Evolutionary conservation across 371 early-diverging fungal species (phyloP).

Genomic region (Parasitella parasitica): DNA sequence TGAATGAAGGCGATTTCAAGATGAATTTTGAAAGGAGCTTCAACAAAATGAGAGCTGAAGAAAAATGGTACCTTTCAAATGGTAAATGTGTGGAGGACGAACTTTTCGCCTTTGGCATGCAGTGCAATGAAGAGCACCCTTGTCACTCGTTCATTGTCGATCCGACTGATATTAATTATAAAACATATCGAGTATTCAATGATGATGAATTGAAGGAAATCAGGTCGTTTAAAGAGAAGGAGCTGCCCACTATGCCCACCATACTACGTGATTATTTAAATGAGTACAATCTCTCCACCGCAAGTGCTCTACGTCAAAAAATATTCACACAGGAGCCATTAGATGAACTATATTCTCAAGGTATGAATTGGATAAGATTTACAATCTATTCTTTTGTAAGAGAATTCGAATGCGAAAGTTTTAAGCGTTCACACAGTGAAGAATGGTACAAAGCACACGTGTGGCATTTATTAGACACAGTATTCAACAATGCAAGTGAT

Average conservation of each 20-base stretch:
- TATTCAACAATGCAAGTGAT: constrained; percentile 4
- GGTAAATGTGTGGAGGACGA: constrained; percentile 22
- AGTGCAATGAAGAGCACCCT: constrained; percentile 12
- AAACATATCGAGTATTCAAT: constrained; percentile 9
- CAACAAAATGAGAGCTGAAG: constrained; percentile 12
- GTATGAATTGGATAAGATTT: constrained; percentile 7
- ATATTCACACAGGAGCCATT: constrained; percentile 6
- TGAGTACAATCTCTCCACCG: constrained; percentile 10
- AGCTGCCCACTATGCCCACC: constrained; percentile 4
- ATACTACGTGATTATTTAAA: constrained; percentile 5
- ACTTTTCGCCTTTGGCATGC: constrained; percentile 20
- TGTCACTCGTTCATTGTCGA: constrained; percentile 17
- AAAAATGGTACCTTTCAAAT: constrained; percentile 19
- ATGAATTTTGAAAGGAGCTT: constrained; percentile 14
- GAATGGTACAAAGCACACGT: constrained; percentile 8
- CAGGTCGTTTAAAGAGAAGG: constrained; percentile 3
- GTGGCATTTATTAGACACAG: constrained; percentile 8
- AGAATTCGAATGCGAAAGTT: constrained; percentile 1
- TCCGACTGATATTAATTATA: constrained; percentile 6
- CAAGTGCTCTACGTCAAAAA: constrained; percentile 11
- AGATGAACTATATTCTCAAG: constrained; percentile 3
- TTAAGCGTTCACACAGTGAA: constrained; percentile 9
- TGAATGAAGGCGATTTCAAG: constrained; percentile 7
- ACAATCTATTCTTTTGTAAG: constrained; percentile 6
- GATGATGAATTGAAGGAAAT: constrained; percentile 15